Evolutionary conservation across 2,329 filamentous ascomycete species (phyloP).

Genomic region (Alternaria solani): DNA sequence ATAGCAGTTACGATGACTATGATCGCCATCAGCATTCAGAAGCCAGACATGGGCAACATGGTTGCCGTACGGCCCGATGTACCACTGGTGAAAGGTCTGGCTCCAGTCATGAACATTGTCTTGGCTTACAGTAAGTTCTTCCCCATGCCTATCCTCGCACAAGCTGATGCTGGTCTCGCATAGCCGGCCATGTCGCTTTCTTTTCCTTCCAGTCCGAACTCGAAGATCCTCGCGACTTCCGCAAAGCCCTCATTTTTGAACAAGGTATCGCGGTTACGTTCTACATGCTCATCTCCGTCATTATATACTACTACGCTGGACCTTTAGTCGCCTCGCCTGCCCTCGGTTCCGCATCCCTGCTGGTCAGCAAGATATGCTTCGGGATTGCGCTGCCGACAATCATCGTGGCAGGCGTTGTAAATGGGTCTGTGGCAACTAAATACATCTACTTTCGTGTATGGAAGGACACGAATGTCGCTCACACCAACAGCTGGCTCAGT

Average conservation of each 20-base stretch:
- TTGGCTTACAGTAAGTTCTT: constrained; percentile 68
- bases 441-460: constrained; percentile 72
- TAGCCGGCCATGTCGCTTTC: constrained; percentile 70
- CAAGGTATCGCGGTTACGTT: constrained; percentile 67
- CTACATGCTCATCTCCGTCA: constrained; percentile 70
- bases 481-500: constrained; percentile 34
- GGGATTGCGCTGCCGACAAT: constrained; percentile 75
- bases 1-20: constrained; percentile 72
- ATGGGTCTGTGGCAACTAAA: constrained; percentile 71
- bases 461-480: constrained; percentile 60
- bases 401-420: constrained; percentile 74
- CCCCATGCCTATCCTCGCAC: neutral
- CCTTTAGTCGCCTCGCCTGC: constrained; percentile 69
- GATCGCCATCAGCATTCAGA: constrained; percentile 67
- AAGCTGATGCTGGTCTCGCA: neutral
- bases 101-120: constrained; percentile 66
- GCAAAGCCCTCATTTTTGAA: constrained; percentile 68
- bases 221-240: constrained; percentile 66
- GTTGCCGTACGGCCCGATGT: constrained; percentile 31
- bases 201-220: constrained; percentile 73
- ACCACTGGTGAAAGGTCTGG: constrained; percentile 36
- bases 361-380: constrained; percentile 70
- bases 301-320: constrained; percentile 74
- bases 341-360: constrained; percentile 66
- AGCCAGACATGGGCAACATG: constrained; percentile 50